phyloP scores from a whole-genome alignment of 768 basidiomycete species.

The Panellus pusillus region DNA sequence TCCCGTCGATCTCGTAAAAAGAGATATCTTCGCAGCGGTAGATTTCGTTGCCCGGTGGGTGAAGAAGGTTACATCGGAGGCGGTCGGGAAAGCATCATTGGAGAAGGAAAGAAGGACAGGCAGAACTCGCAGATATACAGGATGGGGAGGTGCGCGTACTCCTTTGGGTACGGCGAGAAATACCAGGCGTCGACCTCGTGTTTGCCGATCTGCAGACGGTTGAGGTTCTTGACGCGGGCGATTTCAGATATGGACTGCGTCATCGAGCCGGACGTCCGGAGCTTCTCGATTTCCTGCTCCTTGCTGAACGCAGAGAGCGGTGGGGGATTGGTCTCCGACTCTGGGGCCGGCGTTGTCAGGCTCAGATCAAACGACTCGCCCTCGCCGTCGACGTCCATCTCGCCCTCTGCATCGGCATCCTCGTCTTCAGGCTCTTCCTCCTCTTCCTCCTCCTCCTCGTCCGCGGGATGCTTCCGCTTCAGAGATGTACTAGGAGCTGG shows the following conservation, averaged over 20 bases:
- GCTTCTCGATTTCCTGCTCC: slow-evolving; percentile 97
- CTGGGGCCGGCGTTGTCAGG: slow-evolving; percentile 50
- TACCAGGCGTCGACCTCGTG: slow-evolving; percentile 99
- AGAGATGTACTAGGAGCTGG: slow-evolving; percentile 49
- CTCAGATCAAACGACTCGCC: slow-evolving; percentile 67
- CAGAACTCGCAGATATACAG: slow-evolving; percentile 99
- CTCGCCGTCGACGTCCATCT: slow-evolving; percentile 76
- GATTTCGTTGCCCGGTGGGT: slow-evolving; percentile 99
- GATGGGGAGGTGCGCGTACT: slow-evolving; percentile 93
- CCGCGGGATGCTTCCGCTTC: slow-evolving; percentile 69
- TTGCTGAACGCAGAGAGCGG: slow-evolving; percentile 80
- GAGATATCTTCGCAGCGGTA: slow-evolving; percentile 97
- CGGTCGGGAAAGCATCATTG: slow-evolving; percentile 91
- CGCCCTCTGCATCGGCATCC: slow-evolving; percentile 64
- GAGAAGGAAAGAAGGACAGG: slow-evolving; percentile 87
- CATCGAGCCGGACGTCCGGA: slow-evolving; percentile 97
- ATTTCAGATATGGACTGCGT: slow-evolving; percentile 98
- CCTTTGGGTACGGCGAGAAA: slow-evolving; percentile 98
- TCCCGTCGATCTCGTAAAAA: slow-evolving; percentile 98
- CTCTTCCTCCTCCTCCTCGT: slow-evolving; percentile 63
- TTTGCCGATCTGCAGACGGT: slow-evolving; percentile 92
- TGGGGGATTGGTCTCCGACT: slow-evolving; percentile 42
- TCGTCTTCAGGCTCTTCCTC: slow-evolving; percentile 57
- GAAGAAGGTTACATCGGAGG: slow-evolving; percentile 83
- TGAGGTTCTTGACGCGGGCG: slow-evolving; percentile 96